phyloP scores from a whole-genome alignment of 352 stramenopile genomes.

The Globisporangium rhizosaccharum region DNA sequence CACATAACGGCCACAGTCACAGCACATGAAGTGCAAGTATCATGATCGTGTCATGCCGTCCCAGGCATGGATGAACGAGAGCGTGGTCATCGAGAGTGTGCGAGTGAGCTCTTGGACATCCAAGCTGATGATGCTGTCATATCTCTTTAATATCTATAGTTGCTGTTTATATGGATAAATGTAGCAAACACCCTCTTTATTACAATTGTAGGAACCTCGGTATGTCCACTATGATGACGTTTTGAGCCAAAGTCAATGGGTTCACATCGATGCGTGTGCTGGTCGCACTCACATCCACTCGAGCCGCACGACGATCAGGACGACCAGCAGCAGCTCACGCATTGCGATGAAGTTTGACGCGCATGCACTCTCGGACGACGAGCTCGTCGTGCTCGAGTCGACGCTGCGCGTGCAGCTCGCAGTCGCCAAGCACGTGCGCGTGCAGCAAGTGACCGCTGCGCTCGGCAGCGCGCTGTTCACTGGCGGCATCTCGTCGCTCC shows the following conservation, averaged over 20 bases:
- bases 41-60: too few species aligned
- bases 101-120: too few species aligned
- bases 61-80: too few species aligned
- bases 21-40: too few species aligned
- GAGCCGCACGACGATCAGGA: background rate
- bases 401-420: slow-evolving; percentile 26
- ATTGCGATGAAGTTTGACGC: slow-evolving; percentile 14
- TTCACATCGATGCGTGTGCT: background rate
- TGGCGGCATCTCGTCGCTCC: slow-evolving; percentile 16
- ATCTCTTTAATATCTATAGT: too few species aligned
- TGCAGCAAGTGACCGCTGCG: slow-evolving; percentile 15
- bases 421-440: slow-evolving; percentile 18
- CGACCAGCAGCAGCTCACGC: background rate
- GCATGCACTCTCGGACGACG: slow-evolving; percentile 9
- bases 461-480: slow-evolving; percentile 15
- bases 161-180: too few species aligned
- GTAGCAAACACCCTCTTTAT: too few species aligned
- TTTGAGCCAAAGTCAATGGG: background rate
- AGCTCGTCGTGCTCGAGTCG: slow-evolving; percentile 23
- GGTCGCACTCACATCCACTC: too few species aligned
- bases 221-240: background rate
- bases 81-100: too few species aligned
- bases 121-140: too few species aligned
- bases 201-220: too few species aligned
- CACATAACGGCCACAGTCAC: background rate